Evolutionary conservation across 257 asterid genomes (phyloP).

Genomic region (Lavandula angustifolia): DNA sequence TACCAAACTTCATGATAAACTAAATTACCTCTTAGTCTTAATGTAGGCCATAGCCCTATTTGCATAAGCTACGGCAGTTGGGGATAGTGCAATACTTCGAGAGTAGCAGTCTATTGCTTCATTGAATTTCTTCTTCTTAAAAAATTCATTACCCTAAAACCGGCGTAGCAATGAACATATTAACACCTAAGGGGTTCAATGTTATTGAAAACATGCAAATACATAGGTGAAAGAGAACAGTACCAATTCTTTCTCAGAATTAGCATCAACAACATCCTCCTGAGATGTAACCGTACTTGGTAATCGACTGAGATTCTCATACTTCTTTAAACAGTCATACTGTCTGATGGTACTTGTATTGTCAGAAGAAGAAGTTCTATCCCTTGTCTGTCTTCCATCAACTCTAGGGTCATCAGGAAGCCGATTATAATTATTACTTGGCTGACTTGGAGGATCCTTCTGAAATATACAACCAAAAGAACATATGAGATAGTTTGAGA

Average conservation of each 20-base stretch:
- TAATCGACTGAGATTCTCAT: constrained; percentile 58
- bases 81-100: constrained; percentile 91
- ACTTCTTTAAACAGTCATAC: constrained; percentile 54
- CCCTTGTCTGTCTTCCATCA: constrained; percentile 36
- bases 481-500: constrained; percentile 13
- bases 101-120: constrained; percentile 97
- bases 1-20: constrained; percentile 6
- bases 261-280: constrained; percentile 72
- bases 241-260: constrained; percentile 97
- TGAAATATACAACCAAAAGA: constrained; percentile 21
- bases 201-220: constrained; percentile 3
- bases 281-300: constrained; percentile 49
- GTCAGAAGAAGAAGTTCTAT: constrained; percentile 34
- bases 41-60: constrained; percentile 96
- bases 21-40: constrained; percentile 72
- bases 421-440: constrained; percentile 36
- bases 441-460: constrained; percentile 44
- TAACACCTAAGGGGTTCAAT: constrained; percentile 18
- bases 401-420: constrained; percentile 42
- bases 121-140: constrained; percentile 81
- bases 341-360: constrained; percentile 37
- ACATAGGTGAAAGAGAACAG: constrained; percentile 4
- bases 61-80: constrained; percentile 92
- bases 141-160: constrained; percentile 80
- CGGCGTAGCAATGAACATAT: constrained; percentile 20